Conservation (phyloP, 441 rosid genomes). For the Pelargonium fulgidum region DNA sequence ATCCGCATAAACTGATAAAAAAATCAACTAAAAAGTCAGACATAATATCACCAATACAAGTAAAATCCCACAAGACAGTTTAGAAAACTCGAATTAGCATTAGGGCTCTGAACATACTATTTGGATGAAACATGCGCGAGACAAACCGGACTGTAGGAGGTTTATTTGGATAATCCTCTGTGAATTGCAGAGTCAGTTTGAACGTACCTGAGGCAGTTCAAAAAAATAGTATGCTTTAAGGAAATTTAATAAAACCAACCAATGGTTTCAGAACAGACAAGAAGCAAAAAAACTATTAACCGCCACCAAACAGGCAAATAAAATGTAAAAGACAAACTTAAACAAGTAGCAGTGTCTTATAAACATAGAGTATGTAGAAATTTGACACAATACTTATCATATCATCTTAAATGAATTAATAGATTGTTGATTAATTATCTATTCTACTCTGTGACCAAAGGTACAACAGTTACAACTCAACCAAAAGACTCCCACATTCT, state of each 20-base stretch:
- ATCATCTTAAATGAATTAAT: not conserved
- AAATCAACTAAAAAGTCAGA: not conserved
- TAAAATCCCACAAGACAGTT: not conserved
- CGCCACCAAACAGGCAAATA: not conserved
- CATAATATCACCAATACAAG: not conserved
- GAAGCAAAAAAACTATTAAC: not conserved
- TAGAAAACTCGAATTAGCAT: not conserved
- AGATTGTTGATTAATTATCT: not conserved
- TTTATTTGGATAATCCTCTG: conserved; percentile 52
- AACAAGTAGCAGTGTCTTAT: not conserved
- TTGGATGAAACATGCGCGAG: conserved; percentile 50
- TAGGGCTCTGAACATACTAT: conserved; percentile 28
- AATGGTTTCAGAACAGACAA: not conserved
- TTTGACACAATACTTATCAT: not conserved
- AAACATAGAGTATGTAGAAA: not conserved
- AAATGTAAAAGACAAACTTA: not conserved
- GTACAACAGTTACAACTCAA: not conserved
- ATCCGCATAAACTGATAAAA: conserved; percentile 57
- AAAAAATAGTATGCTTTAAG: not conserved
- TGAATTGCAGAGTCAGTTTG: conserved; percentile 41
- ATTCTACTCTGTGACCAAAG: not conserved
- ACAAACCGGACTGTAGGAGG: conserved; percentile 47
- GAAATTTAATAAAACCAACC: not conserved
- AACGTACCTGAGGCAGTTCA: conserved; percentile 37
- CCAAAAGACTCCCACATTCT: not conserved